Conservation (phyloP, 306 rosid species). For the Fragaria ananassa region DNA sequence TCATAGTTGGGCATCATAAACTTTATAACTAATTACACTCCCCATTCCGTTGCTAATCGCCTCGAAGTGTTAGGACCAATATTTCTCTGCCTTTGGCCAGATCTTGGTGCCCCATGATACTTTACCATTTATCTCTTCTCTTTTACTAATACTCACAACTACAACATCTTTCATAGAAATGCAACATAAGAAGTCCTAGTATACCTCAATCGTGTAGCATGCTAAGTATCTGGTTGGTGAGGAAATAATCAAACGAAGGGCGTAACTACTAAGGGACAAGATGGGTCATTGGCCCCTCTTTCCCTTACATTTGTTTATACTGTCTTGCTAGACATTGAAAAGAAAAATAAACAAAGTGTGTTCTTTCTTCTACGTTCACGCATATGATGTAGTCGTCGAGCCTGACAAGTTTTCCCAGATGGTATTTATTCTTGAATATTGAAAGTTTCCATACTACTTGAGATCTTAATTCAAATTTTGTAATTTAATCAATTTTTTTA, state of each 20-base stretch:
- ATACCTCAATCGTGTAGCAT: background rate
- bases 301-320: background rate
- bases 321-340: background rate
- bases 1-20: background rate
- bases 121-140: background rate
- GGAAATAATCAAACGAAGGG: conserved; percentile 1
- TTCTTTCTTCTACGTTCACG: background rate
- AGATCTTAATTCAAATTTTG: background rate
- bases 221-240: background rate
- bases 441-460: background rate
- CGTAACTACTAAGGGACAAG: background rate
- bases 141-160: background rate
- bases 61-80: background rate
- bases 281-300: background rate
- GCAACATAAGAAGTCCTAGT: background rate
- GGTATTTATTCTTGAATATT: background rate
- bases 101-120: background rate
- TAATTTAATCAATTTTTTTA: background rate
- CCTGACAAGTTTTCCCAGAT: background rate
- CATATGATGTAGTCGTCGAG: background rate
- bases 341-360: background rate
- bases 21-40: background rate
- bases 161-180: background rate
- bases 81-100: background rate
- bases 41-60: background rate